Base-by-base conservation (phyloP, 164 flowering plant genomes). In the Kalanchoe fedtschenkoi region DNA sequence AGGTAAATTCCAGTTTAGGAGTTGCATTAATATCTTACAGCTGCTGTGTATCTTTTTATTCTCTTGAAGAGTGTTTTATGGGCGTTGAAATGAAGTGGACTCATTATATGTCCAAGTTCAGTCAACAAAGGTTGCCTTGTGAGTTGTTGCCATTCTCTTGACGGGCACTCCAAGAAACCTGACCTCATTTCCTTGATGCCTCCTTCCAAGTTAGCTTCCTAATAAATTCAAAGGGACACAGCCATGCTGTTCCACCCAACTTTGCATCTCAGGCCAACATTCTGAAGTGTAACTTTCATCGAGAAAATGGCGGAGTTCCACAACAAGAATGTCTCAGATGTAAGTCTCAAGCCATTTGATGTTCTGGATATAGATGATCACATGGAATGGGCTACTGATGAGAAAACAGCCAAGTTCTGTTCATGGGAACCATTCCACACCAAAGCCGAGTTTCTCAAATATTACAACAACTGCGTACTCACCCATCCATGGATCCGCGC, bases 401-500 rank as follows among this genome's bases (percentile, higher is more conserved):
- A 57, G 11, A 66, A 65, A 22, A 71, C 69, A 33, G 34, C 71
- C 19, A 58, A 58, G 3, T 71, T 67, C 24, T 74, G 78, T 69
- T 22, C 65, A 1, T 77, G 72, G 72, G 74, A 72, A n/a, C 61
- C 80, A 6, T 79, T 62, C 71, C 76, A 75, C 8, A 67, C 76
- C 62, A 77, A 63, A 67, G 85, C 82, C 29, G 81, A 71, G 0
- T 84, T 65, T 22, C 33, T 80, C 1, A 42, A 63, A 4, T 74
- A 63, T 74, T 59, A 85, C 39, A 37, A 37, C 5, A 56, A 73
- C 33, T 30, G 0, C 0, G 66, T 72, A 5, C n/a, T 72, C 0
- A 71, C 80, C 33, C 87, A 86, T 58, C 90, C 87, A 1, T 87
- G 83, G 83, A 59, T 58, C 63, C 72, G 73, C 34, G 95, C 86